These are phyloP conservation scores for Rugonectria rugulosa DNA, from an alignment of 2,329 filamentous ascomycete species.

Conservation along the genomic window DNA sequence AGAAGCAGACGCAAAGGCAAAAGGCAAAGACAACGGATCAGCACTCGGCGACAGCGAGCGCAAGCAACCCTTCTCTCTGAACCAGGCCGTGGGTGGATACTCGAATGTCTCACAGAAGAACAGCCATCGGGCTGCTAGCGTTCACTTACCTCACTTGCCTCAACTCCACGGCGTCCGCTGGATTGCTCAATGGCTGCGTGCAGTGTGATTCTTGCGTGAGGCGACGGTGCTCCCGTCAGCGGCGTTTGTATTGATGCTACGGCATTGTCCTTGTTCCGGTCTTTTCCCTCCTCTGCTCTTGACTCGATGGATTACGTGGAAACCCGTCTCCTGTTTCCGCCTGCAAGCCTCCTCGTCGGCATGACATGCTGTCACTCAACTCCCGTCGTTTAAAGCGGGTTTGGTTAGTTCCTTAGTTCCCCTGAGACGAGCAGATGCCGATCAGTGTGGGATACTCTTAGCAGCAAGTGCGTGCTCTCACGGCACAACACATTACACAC, in stretches of 20 bases:
- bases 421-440: neutral
- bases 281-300: neutral
- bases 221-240: conserved; percentile 1
- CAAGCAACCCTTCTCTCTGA: conserved; percentile 8
- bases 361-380: neutral
- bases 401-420: too few relatives aligned
- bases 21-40: too few relatives aligned
- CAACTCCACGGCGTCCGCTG: neutral
- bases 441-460: conserved; percentile 5
- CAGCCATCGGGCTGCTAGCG: conserved; percentile 18
- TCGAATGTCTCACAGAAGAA: conserved; percentile 28
- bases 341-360: conserved; percentile 13
- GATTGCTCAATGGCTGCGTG: too few relatives aligned
- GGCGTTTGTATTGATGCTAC: neutral
- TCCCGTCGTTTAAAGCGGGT: neutral
- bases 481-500: too few relatives aligned
- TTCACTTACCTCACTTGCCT: conserved; percentile 4
- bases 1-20: too few relatives aligned
- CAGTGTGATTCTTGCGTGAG: conserved; percentile 1
- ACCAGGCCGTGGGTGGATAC: conserved; percentile 20
- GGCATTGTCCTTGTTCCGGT: neutral
- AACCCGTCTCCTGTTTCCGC: neutral
- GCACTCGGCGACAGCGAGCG: conserved; percentile 6
- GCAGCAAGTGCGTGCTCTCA: too few relatives aligned
- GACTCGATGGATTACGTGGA: conserved; percentile 5